Conservation (phyloP, 257 asterid species). For the Salvia rosmarinus region DNA sequence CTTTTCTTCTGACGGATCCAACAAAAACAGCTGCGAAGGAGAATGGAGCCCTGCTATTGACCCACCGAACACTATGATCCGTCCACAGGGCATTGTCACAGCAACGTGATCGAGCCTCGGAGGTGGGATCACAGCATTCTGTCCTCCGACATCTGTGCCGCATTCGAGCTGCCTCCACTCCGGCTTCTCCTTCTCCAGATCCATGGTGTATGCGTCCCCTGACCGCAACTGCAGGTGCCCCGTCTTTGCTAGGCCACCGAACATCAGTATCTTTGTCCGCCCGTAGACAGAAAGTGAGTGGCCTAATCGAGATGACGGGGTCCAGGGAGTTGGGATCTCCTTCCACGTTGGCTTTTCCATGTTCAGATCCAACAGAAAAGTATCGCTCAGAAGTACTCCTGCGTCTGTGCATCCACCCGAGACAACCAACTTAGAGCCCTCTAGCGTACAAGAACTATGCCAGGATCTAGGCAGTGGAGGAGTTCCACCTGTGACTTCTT, state of each 20-base stretch:
- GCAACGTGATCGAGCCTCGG: conserved; percentile 89
- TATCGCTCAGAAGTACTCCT: conserved; percentile 80
- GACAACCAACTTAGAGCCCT: conserved; percentile 81
- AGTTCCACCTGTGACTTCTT: conserved; percentile 70
- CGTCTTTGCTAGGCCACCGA: conserved; percentile 88
- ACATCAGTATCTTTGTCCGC: conserved; percentile 72
- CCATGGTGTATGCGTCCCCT: conserved; percentile 82
- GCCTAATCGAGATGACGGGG: conserved; percentile 80
- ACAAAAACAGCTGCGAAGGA: conserved; percentile 76
- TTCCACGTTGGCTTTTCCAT: conserved; percentile 73
- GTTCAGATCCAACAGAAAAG: conserved; percentile 67
- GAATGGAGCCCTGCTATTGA: conserved; percentile 85
- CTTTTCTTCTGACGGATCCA: conserved; percentile 83
- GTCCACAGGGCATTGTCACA: conserved; percentile 86
- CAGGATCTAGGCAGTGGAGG: conserved; percentile 86
- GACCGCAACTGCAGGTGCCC: conserved; percentile 85
- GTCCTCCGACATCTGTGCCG: conserved; percentile 66
- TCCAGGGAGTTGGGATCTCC: conserved; percentile 71
- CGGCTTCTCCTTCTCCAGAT: conserved; percentile 71
- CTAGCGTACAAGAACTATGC: conserved; percentile 93
- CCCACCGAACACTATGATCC: conserved; percentile 82
- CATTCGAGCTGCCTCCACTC: conserved; percentile 84
- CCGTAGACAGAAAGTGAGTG: conserved; percentile 89
- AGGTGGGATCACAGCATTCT: conserved; percentile 74
- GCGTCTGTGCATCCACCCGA: conserved; percentile 94